Evolutionary conservation across 2,329 filamentous ascomycete species (phyloP), one percentile per base, ranked within the genome.

Genomic region (Monosporascus sp.): DNA sequence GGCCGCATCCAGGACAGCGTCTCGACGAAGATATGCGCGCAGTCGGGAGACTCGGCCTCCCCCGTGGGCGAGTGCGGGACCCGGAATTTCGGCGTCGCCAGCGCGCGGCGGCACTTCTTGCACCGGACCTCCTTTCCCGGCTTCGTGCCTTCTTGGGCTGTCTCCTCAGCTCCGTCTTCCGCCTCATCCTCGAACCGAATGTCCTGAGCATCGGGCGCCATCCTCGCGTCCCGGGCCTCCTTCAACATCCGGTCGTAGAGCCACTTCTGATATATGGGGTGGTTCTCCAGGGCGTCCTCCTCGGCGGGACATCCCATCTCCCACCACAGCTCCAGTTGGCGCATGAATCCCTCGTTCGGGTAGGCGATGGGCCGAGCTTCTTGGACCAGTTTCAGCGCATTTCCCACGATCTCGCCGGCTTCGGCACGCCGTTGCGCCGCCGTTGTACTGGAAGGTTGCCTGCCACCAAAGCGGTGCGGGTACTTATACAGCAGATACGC

Each of bases 1-100:
- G 85, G 76, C 6, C 89, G 84, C 94, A 99, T 99, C 94, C 94
- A 99, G 15, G 89, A 89, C 37, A 99, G 76, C 0, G 94, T 90
- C 65, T 97, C 91, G 58, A 97, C 72, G 70, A 97, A 97, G 68
- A 92, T 83, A 70, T 97, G 93, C 20, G 88, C 87, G 65, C 94
- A 99, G 35, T 58, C 47, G 55, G 54, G 50, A n/a, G 55, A 39
- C 17, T 58, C 52, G 24, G 52, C 18, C 56, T 60, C 35, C 55
- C 53, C 58, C 54, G 51, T n/a, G 60, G 72, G 61, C 60, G 73
- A 67, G 70, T 95, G 90, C 1, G 80, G 72, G 46, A 87, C 71
- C 50, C 95, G 77, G 67, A 90, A 95, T 35, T 72, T 70, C 0
- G 74, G 67, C 0, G 76, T 81, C 8, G 76, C 79, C 17, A 84